A percentile compares a stretch with the other conserved stretches of the same genome.
These are phyloP conservation scores for Ogataea allantospora DNA, from an alignment of 805 yeast species.

Conservation along the genomic window DNA sequence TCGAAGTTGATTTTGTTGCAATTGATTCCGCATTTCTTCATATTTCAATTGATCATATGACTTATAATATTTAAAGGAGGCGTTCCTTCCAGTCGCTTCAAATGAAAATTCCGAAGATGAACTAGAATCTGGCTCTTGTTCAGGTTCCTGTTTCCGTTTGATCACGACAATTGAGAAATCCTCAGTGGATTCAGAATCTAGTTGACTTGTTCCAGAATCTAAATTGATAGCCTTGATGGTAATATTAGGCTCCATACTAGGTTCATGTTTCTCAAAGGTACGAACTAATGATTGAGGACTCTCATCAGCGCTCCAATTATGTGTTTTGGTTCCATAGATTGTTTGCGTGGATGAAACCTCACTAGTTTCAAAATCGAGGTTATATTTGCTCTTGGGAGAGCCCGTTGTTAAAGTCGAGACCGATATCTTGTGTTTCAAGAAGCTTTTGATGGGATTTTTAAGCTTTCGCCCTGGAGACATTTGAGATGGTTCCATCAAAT, in stretches of 20 bases:
- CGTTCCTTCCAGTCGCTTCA: conserved; percentile 34
- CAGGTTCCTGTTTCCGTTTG: conserved; percentile 10
- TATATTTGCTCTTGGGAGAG: neutral
- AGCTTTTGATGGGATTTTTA: conserved; percentile 27
- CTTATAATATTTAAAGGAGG: conserved; percentile 38
- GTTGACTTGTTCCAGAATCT: conserved; percentile 1
- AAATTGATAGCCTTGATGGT: neutral
- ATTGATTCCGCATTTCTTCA: conserved; percentile 22
- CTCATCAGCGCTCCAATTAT: conserved; percentile 29
- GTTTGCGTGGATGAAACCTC: conserved; percentile 21
- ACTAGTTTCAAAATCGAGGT: conserved; percentile 10
- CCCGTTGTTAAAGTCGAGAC: neutral
- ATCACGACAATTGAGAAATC: conserved; percentile 27
- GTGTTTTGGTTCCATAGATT: conserved; percentile 32
- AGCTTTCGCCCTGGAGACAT: conserved; percentile 22
- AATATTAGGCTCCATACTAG: neutral
- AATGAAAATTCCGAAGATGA: conserved; percentile 37
- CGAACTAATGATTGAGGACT: conserved; percentile 20
- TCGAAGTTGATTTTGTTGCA: conserved; percentile 16
- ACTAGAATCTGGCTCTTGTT: conserved; percentile 1
- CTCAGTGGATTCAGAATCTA: conserved; percentile 17
- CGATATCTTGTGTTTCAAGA: conserved; percentile 27
- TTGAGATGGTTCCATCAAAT: conserved; percentile 13
- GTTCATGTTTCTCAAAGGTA: conserved; percentile 2
- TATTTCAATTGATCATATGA: conserved; percentile 31